These are phyloP conservation scores for Yamadazyma songkhlaensis DNA, from an alignment of 1,139 yeast genomes.

Conservation along the genomic window DNA sequence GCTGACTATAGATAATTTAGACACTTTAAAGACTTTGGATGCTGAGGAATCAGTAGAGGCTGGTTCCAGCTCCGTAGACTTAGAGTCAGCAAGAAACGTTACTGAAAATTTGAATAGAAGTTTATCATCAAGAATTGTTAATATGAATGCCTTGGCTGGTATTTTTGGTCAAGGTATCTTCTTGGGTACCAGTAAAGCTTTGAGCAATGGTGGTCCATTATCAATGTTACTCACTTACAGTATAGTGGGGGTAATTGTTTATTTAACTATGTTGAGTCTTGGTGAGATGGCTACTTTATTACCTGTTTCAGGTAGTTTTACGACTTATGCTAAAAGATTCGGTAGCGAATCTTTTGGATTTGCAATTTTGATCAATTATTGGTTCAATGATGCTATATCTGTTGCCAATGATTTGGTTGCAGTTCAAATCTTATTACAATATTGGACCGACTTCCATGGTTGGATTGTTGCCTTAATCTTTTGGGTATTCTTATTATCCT, in stretches of 20 bases:
- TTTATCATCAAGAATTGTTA: constrained; percentile 50
- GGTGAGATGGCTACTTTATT: constrained; percentile 66
- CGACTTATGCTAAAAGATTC: constrained; percentile 56
- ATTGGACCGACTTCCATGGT: constrained; percentile 61
- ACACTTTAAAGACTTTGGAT: background rate
- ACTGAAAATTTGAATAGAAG: constrained; percentile 39
- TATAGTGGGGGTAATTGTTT: constrained; percentile 58
- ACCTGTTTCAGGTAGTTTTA: constrained; percentile 64
- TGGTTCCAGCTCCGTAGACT: background rate
- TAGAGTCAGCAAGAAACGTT: constrained; percentile 7
- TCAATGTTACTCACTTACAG: constrained; percentile 57
- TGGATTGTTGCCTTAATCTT: constrained; percentile 58
- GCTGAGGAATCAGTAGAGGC: background rate
- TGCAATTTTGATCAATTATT: constrained; percentile 59
- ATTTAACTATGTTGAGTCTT: constrained; percentile 55
- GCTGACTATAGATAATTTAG: too few species aligned
- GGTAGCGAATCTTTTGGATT: constrained; percentile 64
- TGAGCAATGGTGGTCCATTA: constrained; percentile 63
- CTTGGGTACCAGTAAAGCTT: constrained; percentile 60
- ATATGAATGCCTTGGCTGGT: constrained; percentile 67
- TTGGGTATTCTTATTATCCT: constrained; percentile 51
- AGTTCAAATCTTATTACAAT: constrained; percentile 53
- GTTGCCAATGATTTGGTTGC: constrained; percentile 65
- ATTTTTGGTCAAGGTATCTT: constrained; percentile 69
- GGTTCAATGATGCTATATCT: constrained; percentile 64